A percentile compares a stretch with the other conserved stretches of the same genome.
Conservation (phyloP, 306 rosid genomes). For the Sphenostylis stenocarpa region DNA sequence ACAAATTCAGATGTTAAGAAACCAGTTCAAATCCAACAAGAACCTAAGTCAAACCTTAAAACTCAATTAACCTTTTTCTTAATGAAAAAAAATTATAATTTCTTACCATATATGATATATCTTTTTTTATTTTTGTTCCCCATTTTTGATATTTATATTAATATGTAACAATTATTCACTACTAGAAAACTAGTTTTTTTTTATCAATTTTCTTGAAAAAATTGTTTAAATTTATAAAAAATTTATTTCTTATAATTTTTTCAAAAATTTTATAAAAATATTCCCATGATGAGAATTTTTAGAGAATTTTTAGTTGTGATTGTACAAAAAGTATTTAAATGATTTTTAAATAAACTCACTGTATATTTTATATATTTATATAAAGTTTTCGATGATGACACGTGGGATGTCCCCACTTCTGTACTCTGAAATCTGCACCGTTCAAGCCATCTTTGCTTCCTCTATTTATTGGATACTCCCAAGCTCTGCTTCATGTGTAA, state of each 20-base stretch:
- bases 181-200: too few relatives aligned
- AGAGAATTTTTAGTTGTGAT: too few relatives aligned
- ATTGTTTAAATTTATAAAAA: too few relatives aligned
- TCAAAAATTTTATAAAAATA: too few relatives aligned
- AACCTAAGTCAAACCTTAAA: too few relatives aligned
- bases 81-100: neutral
- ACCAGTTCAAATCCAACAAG: too few relatives aligned
- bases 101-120: neutral
- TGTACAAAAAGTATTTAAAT: neutral
- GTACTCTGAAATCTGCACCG: conserved; percentile 58
- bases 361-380: neutral
- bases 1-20: too few relatives aligned
- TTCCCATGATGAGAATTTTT: too few relatives aligned
- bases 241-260: too few relatives aligned
- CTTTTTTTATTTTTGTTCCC: neutral
- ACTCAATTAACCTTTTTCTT: too few relatives aligned
- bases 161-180: neutral
- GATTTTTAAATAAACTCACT: neutral
- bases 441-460: conserved; percentile 37
- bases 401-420: conserved; percentile 52
- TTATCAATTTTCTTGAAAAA: too few relatives aligned
- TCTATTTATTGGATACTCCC: conserved; percentile 56
- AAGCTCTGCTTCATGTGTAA: conserved; percentile 42
- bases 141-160: neutral
- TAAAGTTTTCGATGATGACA: conserved; percentile 38